phyloP scores from a whole-genome alignment of 1,284 basidiomycete species.

The Bondarzewia mesenterica region DNA sequence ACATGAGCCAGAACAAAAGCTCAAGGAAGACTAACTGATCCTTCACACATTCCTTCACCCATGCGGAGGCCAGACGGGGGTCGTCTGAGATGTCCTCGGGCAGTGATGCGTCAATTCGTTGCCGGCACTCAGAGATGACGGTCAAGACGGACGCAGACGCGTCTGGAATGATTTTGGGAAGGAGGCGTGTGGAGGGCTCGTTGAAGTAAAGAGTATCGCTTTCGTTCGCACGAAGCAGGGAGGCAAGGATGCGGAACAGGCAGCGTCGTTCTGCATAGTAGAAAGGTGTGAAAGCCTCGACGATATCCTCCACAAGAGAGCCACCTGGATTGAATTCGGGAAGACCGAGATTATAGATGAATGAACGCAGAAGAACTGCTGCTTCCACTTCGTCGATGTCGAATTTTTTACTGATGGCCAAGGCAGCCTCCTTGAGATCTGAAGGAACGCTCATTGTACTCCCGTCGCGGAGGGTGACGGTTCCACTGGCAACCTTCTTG shows the following conservation, averaged over 20 bases:
- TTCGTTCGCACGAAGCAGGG: constrained; percentile 56
- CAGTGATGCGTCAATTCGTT: constrained; percentile 44
- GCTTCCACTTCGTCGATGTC: constrained; percentile 73
- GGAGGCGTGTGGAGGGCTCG: constrained; percentile 40
- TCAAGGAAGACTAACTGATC: constrained; percentile 80
- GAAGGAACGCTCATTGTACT: constrained; percentile 53
- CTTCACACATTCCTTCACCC: constrained; percentile 73
- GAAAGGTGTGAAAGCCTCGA: constrained; percentile 70
- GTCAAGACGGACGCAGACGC: constrained; percentile 45
- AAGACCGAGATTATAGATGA: constrained; percentile 72
- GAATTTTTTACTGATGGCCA: constrained; percentile 63
- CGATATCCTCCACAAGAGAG: constrained; percentile 48
- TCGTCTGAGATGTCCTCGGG: constrained; percentile 45
- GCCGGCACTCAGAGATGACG: constrained; percentile 51
- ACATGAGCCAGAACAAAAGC: constrained; percentile 80
- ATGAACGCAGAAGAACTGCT: constrained; percentile 63
- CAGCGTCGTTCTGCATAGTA: constrained; percentile 75
- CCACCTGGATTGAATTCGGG: constrained; percentile 38
- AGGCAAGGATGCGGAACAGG: constrained; percentile 52
- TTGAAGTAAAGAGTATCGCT: constrained; percentile 46
- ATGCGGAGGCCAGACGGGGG: constrained; percentile 54
- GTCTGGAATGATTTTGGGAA: constrained; percentile 58
- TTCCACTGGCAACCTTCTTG: constrained; percentile 56
- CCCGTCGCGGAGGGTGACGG: constrained; percentile 57
- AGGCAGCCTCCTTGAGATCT: constrained; percentile 58